A percentile compares a stretch with the other conserved stretches of the same genome.
Conservation (phyloP, 2,329 filamentous ascomycete genomes). For the Beauveria asiatica region DNA sequence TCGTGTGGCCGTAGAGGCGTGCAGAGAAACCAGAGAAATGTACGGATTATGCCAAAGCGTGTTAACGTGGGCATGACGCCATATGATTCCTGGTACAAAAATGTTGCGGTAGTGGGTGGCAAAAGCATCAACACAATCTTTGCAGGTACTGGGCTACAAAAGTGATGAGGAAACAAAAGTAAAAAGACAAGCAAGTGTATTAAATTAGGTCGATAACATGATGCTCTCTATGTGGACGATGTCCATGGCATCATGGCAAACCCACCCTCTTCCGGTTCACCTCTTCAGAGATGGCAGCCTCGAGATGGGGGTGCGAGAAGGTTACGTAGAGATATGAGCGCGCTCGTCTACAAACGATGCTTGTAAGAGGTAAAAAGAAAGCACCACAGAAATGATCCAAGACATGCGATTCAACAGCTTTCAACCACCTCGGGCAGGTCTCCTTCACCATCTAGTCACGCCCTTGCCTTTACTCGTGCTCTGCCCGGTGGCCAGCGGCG, state of each 20-base stretch:
- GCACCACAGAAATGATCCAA: background rate
- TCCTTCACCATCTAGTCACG: constrained; percentile 19
- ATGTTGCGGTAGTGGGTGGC: no score
- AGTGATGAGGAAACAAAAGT: no score
- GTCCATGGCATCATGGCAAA: background rate
- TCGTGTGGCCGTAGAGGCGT: no score
- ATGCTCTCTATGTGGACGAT: background rate
- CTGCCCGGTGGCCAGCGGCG: constrained; percentile 26
- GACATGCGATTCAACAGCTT: background rate
- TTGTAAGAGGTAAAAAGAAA: background rate
- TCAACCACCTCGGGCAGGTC: background rate
- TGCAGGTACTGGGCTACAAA: no score
- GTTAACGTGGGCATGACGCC: no score
- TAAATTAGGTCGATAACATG: background rate
- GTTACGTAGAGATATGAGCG: background rate
- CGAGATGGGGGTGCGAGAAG: background rate
- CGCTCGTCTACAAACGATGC: background rate
- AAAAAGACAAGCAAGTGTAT: no score
- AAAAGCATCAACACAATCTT: no score
- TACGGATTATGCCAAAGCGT: no score
- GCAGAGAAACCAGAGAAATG: no score
- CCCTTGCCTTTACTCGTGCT: constrained; percentile 38
- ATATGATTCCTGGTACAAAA: no score
- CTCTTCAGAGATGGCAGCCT: background rate
- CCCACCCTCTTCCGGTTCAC: background rate